These are phyloP conservation scores for Metrosideros polymorpha DNA, from an alignment of 441 rosid species.

Conservation along the genomic window DNA sequence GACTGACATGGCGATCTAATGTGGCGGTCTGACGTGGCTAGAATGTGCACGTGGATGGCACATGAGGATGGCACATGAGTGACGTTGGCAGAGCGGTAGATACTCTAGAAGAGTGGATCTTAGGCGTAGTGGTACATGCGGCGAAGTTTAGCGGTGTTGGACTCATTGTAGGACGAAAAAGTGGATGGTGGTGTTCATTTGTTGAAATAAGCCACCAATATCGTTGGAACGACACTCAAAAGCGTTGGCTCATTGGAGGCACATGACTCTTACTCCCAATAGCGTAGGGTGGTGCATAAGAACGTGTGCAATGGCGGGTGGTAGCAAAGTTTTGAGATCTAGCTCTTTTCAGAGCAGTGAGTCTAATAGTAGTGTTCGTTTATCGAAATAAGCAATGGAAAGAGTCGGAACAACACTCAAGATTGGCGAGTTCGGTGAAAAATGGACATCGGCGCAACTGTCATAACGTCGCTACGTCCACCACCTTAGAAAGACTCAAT, in stretches of 20 bases:
- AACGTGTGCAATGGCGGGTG: background rate
- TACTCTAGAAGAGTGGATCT: too few species aligned
- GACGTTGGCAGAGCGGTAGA: too few species aligned
- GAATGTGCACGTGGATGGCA: background rate
- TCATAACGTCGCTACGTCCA: background rate
- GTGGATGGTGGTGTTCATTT: too few species aligned
- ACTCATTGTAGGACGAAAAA: background rate
- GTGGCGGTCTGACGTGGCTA: too few species aligned
- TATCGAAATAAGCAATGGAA: background rate
- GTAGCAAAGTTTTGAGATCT: background rate
- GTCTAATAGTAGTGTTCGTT: too few species aligned
- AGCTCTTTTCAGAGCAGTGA: too few species aligned
- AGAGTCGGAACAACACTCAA: background rate
- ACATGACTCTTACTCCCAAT: background rate
- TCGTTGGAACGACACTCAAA: too few species aligned
- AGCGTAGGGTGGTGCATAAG: too few species aligned
- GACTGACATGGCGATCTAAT: too few species aligned
- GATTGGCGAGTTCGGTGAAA: background rate
- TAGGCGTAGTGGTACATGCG: background rate
- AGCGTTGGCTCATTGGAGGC: background rate
- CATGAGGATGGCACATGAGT: too few species aligned
- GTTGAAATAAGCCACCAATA: too few species aligned
- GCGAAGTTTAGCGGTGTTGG: background rate
- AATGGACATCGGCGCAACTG: background rate
- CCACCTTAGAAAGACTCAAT: background rate